Evolutionary conservation across 768 basidiomycete species (phyloP).

Genomic region (Amanita rubescens): DNA sequence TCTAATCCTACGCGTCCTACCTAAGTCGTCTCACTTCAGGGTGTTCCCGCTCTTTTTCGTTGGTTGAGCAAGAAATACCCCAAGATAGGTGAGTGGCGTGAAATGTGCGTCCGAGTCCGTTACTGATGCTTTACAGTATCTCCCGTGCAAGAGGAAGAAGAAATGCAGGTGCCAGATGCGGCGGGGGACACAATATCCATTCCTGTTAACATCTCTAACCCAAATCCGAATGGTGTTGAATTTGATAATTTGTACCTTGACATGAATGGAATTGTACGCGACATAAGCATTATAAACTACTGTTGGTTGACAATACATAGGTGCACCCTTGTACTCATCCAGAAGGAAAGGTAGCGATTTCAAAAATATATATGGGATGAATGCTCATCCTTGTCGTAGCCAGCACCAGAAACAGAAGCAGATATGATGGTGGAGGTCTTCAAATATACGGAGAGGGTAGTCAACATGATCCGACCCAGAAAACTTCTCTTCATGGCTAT

Average conservation of each 20-base stretch:
- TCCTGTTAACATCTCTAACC: conserved; percentile 68
- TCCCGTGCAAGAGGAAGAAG: conserved; percentile 82
- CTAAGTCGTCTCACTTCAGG: conserved; percentile 35
- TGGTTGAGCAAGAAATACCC: conserved; percentile 99
- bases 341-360: conserved; percentile 69
- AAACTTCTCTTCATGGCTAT: conserved; percentile 98
- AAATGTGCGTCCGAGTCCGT: not conserved
- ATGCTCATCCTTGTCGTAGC: conserved; percentile 34
- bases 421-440: conserved; percentile 99
- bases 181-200: conserved; percentile 61
- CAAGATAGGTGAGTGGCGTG: conserved; percentile 68
- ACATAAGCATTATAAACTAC: not conserved
- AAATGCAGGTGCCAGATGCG: conserved; percentile 56
- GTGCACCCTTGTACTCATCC: conserved; percentile 99
- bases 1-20: not conserved
- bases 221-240: conserved; percentile 95
- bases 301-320: conserved; percentile 27
- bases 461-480: conserved; percentile 93
- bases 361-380: not conserved
- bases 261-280: conserved; percentile 95
- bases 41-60: conserved; percentile 96
- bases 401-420: conserved; percentile 94
- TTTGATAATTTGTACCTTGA: conserved; percentile 97
- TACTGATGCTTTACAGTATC: conserved; percentile 36
- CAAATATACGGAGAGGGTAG: conserved; percentile 92